These are phyloP conservation scores for Stagonosporopsis cucurbitacearum DNA, from an alignment of 2,329 filamentous ascomycete species.

Conservation along the genomic window DNA sequence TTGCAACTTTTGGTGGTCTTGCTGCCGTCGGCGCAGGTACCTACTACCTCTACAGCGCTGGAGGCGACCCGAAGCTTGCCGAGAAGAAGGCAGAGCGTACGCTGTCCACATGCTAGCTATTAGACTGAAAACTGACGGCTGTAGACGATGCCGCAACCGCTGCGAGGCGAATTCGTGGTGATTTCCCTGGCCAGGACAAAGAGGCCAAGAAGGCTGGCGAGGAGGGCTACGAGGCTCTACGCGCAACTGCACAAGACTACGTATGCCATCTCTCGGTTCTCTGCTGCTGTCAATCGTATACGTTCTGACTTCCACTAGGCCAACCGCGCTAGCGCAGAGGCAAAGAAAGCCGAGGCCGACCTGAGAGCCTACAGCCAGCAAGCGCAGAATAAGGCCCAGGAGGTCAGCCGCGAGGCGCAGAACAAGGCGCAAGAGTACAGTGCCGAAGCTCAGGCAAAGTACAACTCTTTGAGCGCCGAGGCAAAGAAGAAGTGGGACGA, in stretches of 20 bases:
- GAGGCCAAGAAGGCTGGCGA: slow-evolving; percentile 70
- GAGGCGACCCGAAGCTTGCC: slow-evolving; percentile 81
- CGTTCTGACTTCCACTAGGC: slow-evolving; percentile 39
- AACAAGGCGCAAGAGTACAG: slow-evolving; percentile 18
- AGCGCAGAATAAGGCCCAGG: slow-evolving; percentile 67
- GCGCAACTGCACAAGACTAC: slow-evolving; percentile 54
- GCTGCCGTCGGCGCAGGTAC: slow-evolving; percentile 65
- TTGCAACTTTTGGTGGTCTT: slow-evolving; percentile 42
- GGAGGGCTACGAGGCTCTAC: slow-evolving; percentile 51
- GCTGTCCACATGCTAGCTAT: slow-evolving; percentile 39
- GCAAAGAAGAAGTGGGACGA: slow-evolving; percentile 68
- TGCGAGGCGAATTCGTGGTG: slow-evolving; percentile 69
- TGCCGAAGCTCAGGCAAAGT: slow-evolving; percentile 60
- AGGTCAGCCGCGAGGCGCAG: slow-evolving; percentile 37
- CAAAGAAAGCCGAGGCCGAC: slow-evolving; percentile 65
- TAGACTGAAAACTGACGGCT: slow-evolving; percentile 17
- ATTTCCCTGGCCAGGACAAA: slow-evolving; percentile 67
- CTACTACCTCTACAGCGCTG: slow-evolving; percentile 91
- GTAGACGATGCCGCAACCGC: slow-evolving; percentile 78
- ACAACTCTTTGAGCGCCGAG: slow-evolving; percentile 59
- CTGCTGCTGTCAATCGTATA: not conserved
- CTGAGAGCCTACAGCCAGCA: slow-evolving; percentile 59
- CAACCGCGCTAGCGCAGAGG: slow-evolving; percentile 54
- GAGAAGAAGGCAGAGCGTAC: slow-evolving; percentile 85
- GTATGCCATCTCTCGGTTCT: slow-evolving; percentile 26